Percentiles rank a stretch among this genome's conserved stretches.
phyloP scores from a whole-genome alignment of 2,329 filamentous ascomycete genomes.

The Fusarium oxysporum region DNA sequence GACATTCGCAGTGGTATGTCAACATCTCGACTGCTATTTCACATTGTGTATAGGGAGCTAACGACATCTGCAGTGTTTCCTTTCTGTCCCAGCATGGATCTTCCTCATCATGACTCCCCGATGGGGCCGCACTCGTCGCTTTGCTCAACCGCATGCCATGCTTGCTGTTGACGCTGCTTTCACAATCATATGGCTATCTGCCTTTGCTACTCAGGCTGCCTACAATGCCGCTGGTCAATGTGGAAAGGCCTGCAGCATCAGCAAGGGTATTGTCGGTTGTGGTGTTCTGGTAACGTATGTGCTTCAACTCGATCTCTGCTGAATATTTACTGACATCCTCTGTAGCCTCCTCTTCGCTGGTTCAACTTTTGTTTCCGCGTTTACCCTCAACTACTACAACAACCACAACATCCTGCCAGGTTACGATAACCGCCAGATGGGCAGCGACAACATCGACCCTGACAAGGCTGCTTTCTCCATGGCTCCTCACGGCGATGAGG shows the following conservation, averaged over 20 bases:
- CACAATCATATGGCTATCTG: slow-evolving; percentile 73
- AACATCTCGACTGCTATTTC: neutral
- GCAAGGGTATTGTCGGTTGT: slow-evolving; percentile 72
- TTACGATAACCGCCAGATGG: slow-evolving; percentile 63
- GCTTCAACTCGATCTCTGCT: neutral
- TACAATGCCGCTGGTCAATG: slow-evolving; percentile 70
- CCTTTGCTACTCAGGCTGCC: slow-evolving; percentile 72
- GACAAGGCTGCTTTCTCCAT: slow-evolving; percentile 78
- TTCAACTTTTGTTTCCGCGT: slow-evolving; percentile 68
- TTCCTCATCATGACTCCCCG: slow-evolving; percentile 74
- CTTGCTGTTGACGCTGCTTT: slow-evolving; percentile 68
- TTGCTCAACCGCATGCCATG: slow-evolving; percentile 73
- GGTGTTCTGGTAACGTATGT: slow-evolving; percentile 73
- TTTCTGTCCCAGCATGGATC: slow-evolving; percentile 72
- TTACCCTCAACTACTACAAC: slow-evolving; percentile 71
- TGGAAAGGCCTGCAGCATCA: slow-evolving; percentile 67
- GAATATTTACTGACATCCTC: slow-evolving; percentile 3
- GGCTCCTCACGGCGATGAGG: slow-evolving; percentile 74
- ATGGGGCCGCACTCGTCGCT: slow-evolving; percentile 69
- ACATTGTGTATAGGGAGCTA: slow-evolving; percentile 1
- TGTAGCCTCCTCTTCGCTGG: slow-evolving; percentile 66
- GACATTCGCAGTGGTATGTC: slow-evolving; percentile 72
- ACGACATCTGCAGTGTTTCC: slow-evolving; percentile 66
- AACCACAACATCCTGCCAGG: slow-evolving; percentile 72
- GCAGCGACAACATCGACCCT: slow-evolving; percentile 69